Base-by-base conservation (phyloP, 2,329 filamentous ascomycete species). In the Microthyrium microscopicum region DNA sequence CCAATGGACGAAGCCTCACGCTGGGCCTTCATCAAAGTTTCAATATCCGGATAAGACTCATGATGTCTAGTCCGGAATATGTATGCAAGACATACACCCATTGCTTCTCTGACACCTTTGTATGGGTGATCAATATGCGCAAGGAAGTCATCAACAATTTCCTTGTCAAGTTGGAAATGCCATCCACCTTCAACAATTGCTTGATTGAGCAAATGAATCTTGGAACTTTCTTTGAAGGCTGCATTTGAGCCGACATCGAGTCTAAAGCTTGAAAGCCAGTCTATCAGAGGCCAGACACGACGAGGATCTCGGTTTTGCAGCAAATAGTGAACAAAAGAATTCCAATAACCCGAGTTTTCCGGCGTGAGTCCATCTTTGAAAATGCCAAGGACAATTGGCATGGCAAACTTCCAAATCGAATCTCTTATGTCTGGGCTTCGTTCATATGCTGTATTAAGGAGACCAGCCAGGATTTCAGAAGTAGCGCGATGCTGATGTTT, bases 401-500 rank as follows among this genome's bases (percentile, higher is more conserved):
- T 84, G 3, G 79, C 82, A 51, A 89, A 95, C 31, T 70, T 71
- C 89, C 89, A 98, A 1, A 91, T 70, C 43, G 71, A 64, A 36
- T 78, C 70, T 29, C 84, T 74, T 42, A 78, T 72, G 34, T 81
- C 73, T 4, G 74, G 61, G 5, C 76, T 74, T 19, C 83, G 74
- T 44, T 94, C 85, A 31, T 76, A 70, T 12, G 83, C 82, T 22
- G 81, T 82, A 12, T 75, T 73, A 18, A 98, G 64, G 46, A 98
- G 56, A 4, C 82, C 85, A 11, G 81, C 84, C 31, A 98, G 61
- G 36, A 98, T 94, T 56, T 98, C 89, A 0, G 89, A 73, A 2
- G 89, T 93, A 12, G 89, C 89, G 33, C 89, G 80, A 52, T 98
- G 89, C 52, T 98, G 87, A 53, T 98, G 89, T 56, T 94, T 94